Percentiles rank a stretch among this genome's conserved stretches.
phyloP scores from a whole-genome alignment of 805 yeast genomes.

The Peterozyma toletana region DNA sequence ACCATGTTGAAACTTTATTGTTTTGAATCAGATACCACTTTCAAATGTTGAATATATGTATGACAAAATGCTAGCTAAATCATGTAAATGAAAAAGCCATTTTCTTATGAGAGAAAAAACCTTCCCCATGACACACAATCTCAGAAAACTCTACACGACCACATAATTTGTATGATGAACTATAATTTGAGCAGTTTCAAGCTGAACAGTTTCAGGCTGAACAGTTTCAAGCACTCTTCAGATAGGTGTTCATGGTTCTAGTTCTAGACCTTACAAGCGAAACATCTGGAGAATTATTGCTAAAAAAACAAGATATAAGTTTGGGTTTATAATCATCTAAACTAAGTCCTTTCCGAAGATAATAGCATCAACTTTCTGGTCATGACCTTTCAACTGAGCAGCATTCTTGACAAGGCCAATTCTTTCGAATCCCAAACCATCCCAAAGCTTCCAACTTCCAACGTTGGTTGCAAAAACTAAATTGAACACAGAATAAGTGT shows the following conservation, averaged over 20 bases:
- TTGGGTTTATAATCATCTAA: not conserved
- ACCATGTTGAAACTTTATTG: not conserved
- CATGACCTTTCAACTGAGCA: conserved; percentile 60
- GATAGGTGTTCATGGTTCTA: conserved; percentile 3
- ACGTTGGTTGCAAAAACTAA: conserved; percentile 76
- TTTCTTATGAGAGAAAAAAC: too few species aligned
- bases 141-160: not conserved
- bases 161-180: too few species aligned
- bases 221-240: too few species aligned
- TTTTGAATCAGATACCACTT: not conserved
- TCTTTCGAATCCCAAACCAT: conserved; percentile 68
- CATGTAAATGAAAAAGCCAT: too few species aligned
- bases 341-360: conserved; percentile 63
- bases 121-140: too few species aligned
- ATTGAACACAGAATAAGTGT: conserved; percentile 78
- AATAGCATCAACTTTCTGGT: conserved; percentile 65
- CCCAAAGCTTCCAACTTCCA: conserved; percentile 80
- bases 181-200: too few species aligned
- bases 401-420: conserved; percentile 73
- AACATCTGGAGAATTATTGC: too few species aligned
- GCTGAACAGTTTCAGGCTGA: too few species aligned
- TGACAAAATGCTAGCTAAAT: too few species aligned
- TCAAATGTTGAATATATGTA: too few species aligned
- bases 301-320: too few species aligned
- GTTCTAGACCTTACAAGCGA: not conserved